phyloP scores from a whole-genome alignment of 768 basidiomycete genomes.

The Suillus ampliporus region DNA sequence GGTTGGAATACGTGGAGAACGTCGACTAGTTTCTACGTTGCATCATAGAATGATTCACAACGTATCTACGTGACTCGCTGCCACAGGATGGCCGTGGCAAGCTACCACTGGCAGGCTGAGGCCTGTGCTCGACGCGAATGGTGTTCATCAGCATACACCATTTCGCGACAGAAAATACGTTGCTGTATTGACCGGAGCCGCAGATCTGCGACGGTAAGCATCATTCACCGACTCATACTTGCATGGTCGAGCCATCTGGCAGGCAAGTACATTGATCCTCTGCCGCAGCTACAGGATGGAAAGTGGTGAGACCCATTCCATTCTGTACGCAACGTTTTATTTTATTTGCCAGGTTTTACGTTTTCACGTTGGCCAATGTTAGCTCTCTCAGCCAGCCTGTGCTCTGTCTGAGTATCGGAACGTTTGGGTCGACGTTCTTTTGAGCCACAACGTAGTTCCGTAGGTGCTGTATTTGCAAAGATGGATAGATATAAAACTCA shows the following conservation, averaged over 20 bases:
- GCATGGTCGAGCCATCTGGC: too few relatives aligned
- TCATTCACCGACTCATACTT: neutral
- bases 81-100: neutral
- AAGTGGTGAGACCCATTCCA: neutral
- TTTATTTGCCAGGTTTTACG: neutral
- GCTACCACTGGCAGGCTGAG: neutral
- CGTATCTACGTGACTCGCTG: neutral
- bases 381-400: conserved; percentile 10
- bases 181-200: neutral
- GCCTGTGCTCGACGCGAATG: neutral
- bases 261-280: conserved; percentile 1
- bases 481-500: neutral
- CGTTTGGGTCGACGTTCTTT: conserved; percentile 6
- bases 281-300: neutral
- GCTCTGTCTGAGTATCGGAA: conserved; percentile 25
- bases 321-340: conserved; percentile 3
- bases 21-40: neutral
- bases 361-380: conserved; percentile 14
- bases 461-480: conserved; percentile 3
- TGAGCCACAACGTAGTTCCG: neutral
- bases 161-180: neutral
- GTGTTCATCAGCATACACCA: neutral
- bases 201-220: neutral
- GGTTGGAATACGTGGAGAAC: neutral
- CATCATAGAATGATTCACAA: neutral